Evolutionary conservation across 1,284 basidiomycete genomes (phyloP).

Genomic region (Thelephora terrestris): DNA sequence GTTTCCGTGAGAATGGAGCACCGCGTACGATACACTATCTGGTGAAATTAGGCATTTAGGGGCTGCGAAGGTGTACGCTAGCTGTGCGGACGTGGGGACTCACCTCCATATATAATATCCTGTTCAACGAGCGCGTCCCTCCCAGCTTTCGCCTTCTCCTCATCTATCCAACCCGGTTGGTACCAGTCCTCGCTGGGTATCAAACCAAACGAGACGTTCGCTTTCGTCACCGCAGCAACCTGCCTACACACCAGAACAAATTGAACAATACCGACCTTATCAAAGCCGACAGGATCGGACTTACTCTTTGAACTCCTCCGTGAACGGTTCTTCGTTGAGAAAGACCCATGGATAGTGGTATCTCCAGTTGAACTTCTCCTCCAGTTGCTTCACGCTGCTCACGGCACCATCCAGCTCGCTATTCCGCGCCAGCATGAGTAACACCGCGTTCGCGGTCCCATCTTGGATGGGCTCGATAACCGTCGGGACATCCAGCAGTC

Average conservation of each 20-base stretch:
- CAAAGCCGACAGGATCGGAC: slow-evolving; percentile 6
- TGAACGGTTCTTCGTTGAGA: slow-evolving; percentile 69
- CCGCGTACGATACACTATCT: slow-evolving; percentile 55
- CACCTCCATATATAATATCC: slow-evolving; percentile 79
- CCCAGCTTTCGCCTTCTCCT: slow-evolving; percentile 54
- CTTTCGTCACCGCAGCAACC: slow-evolving; percentile 51
- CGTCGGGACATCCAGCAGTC: no score
- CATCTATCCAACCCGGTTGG: slow-evolving; percentile 76
- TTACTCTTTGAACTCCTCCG: slow-evolving; percentile 62
- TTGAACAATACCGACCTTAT: background rate
- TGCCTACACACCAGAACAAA: slow-evolving; percentile 29
- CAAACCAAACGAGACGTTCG: slow-evolving; percentile 66
- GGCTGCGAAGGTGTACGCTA: background rate
- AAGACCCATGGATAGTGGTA: slow-evolving; percentile 77
- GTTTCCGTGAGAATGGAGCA: background rate
- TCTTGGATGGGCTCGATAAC: slow-evolving; percentile 15
- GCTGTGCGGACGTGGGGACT: slow-evolving; percentile 9
- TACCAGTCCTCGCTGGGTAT: slow-evolving; percentile 75
- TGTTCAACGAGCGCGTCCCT: slow-evolving; percentile 64
- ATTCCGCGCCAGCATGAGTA: slow-evolving; percentile 79
- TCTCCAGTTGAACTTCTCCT: slow-evolving; percentile 73
- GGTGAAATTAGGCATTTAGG: slow-evolving; percentile 1
- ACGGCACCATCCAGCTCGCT: slow-evolving; percentile 62
- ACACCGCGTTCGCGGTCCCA: slow-evolving; percentile 69
- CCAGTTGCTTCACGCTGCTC: slow-evolving; percentile 62